These are phyloP conservation scores for Lepidium africanum DNA, from an alignment of 345 rosid species.

Conservation along the genomic window DNA sequence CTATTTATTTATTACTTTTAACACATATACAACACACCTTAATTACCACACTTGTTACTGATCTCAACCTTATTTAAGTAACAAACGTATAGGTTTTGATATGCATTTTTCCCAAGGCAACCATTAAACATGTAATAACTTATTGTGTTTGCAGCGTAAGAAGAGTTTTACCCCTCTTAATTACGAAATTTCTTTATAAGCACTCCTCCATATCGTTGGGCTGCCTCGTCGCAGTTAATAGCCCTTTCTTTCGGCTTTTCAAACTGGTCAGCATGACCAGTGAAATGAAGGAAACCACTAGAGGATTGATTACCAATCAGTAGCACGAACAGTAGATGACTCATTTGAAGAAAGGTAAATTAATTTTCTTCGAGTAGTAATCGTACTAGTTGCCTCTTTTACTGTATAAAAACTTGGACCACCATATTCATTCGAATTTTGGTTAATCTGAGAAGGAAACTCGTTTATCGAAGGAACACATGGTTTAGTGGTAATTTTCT, in stretches of 20 bases:
- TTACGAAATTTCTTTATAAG: constrained; percentile 16
- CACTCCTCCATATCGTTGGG: constrained; percentile 15
- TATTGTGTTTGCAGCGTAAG: neutral
- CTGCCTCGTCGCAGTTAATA: constrained; percentile 23
- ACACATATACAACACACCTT: neutral
- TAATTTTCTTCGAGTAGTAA: neutral
- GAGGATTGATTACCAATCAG: neutral
- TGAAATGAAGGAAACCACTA: neutral
- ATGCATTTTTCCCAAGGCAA: neutral
- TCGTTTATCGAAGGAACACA: neutral
- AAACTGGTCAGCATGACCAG: neutral
- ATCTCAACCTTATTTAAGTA: neutral
- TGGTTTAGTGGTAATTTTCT: neutral
- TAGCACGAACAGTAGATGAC: constrained; percentile 1
- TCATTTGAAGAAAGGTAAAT: neutral
- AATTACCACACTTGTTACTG: neutral
- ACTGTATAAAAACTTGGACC: constrained; percentile 4
- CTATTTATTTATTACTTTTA: neutral
- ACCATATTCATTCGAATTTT: neutral
- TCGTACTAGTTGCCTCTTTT: neutral
- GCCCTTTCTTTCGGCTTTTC: neutral
- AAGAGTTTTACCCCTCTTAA: neutral
- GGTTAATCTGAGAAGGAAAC: neutral
- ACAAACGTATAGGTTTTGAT: constrained; percentile 11
- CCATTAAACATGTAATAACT: neutral